phyloP scores from a whole-genome alignment of 2,329 filamentous ascomycete species.

The Colletotrichum sidae region DNA sequence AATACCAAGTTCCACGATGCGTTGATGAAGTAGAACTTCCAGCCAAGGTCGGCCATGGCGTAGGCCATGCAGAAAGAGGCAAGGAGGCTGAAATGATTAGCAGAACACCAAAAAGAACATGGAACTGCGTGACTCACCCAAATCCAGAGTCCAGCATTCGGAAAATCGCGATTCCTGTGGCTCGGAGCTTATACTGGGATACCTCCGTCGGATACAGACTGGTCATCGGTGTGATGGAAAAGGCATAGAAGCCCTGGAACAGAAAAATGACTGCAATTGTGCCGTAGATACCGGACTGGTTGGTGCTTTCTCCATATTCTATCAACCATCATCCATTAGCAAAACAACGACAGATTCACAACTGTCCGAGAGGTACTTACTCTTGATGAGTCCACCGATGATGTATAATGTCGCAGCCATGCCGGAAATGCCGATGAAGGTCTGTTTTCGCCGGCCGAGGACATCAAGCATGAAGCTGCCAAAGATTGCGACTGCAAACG shows the following conservation, averaged over 20 bases:
- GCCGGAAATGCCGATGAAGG: conserved; percentile 42
- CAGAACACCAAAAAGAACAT: no score
- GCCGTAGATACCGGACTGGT: conserved; percentile 51
- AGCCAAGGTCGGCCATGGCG: conserved; percentile 44
- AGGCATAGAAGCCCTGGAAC: conserved; percentile 48
- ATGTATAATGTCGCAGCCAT: conserved; percentile 41
- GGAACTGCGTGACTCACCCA: conserved; percentile 40
- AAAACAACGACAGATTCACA: conserved; percentile 44
- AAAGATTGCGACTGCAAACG: conserved; percentile 46
- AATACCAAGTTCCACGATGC: conserved; percentile 44
- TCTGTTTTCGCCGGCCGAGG: conserved; percentile 47
- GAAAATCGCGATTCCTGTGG: conserved; percentile 46
- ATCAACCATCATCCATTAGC: conserved; percentile 39
- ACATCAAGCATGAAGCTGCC: conserved; percentile 49
- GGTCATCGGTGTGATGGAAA: conserved; percentile 49
- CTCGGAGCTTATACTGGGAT: conserved; percentile 46
- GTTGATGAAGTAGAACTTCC: conserved; percentile 48
- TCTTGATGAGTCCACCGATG: conserved; percentile 43
- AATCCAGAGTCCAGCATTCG: conserved; percentile 43
- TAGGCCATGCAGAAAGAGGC: conserved; percentile 45
- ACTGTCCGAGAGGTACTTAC: conserved; percentile 21
- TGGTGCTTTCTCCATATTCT: conserved; percentile 40
- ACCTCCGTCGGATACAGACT: conserved; percentile 49
- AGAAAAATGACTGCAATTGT: conserved; percentile 50
- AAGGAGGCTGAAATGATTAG: conserved; percentile 37